Percentiles rank a stretch among this genome's conserved stretches.
Conservation (phyloP, 2,329 filamentous ascomycete species). For the Septoria linicola region DNA sequence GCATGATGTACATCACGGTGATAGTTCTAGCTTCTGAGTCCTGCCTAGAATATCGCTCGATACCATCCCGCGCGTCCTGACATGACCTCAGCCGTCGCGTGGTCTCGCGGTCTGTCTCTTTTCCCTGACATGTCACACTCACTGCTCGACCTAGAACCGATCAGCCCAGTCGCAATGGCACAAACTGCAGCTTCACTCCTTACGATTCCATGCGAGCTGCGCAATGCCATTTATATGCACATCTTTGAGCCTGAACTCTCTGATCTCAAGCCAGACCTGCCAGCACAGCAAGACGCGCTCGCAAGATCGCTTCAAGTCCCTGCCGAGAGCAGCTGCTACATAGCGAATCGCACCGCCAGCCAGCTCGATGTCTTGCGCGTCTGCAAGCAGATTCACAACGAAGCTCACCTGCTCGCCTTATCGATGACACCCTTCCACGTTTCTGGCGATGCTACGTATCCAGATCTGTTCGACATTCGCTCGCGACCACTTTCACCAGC, state of each 20-base stretch:
- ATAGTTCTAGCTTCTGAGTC: background rate
- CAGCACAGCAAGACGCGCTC: constrained; percentile 15
- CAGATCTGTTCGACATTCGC: constrained; percentile 32
- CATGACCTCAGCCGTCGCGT: background rate
- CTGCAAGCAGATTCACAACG: constrained; percentile 32
- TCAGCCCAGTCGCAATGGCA: background rate
- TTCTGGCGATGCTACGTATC: constrained; percentile 27
- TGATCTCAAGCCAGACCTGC: background rate
- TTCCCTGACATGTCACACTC: background rate
- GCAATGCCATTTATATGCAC: constrained; percentile 34
- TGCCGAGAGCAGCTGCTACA: constrained; percentile 1
- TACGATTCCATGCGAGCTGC: constrained; percentile 33
- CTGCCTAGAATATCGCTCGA: background rate
- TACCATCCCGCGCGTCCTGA: background rate
- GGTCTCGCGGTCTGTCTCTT: too few species aligned
- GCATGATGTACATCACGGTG: background rate
- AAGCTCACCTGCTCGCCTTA: constrained; percentile 37
- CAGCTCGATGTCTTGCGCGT: constrained; percentile 26
- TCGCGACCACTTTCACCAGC: constrained; percentile 23
- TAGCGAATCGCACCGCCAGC: constrained; percentile 9
- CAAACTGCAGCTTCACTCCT: constrained; percentile 26
- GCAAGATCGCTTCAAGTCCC: constrained; percentile 20
- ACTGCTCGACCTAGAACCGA: background rate
- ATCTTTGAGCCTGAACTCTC: constrained; percentile 26
- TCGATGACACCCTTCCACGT: constrained; percentile 34